These are phyloP conservation scores for Tulasnella sp. DNA, from an alignment of 768 basidiomycete species.

Conservation along the genomic window DNA sequence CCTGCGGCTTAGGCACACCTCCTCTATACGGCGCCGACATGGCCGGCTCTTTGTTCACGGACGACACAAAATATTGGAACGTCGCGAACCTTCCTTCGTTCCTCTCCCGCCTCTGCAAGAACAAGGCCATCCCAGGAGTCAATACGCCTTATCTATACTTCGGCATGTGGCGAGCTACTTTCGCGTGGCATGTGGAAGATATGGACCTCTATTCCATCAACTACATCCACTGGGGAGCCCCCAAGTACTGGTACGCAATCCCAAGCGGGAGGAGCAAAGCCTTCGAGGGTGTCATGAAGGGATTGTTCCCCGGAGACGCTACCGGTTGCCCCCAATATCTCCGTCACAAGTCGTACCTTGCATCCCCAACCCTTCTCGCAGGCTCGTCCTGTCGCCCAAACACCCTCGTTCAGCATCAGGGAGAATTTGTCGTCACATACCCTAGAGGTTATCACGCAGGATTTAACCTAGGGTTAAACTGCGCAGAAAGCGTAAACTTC, in stretches of 20 bases:
- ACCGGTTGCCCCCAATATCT: constrained; percentile 88
- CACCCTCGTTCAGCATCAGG: constrained; percentile 75
- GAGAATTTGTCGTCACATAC: constrained; percentile 48
- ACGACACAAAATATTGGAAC: constrained; percentile 82
- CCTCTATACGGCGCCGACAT: constrained; percentile 98
- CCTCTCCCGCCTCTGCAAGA: constrained; percentile 65
- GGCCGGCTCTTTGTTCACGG: constrained; percentile 65
- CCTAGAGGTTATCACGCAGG: constrained; percentile 47
- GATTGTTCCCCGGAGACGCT: constrained; percentile 84
- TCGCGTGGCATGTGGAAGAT: constrained; percentile 99
- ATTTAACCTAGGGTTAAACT: constrained; percentile 48
- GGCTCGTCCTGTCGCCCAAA: constrained; percentile 80
- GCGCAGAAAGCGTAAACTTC: constrained; percentile 47
- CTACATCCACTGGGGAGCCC: constrained; percentile 97
- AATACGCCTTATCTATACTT: constrained; percentile 98
- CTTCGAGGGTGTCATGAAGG: constrained; percentile 86
- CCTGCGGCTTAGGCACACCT: constrained; percentile 80
- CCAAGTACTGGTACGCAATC: constrained; percentile 91
- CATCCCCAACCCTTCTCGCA: constrained; percentile 77
- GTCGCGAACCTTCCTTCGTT: constrained; percentile 88
- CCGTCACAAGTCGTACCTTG: constrained; percentile 93
- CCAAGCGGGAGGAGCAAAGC: constrained; percentile 78
- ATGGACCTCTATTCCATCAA: constrained; percentile 99
- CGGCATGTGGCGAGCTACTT: constrained; percentile 99
- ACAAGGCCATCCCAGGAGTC: constrained; percentile 81